A percentile compares a stretch with the other conserved stretches of the same genome.
These are phyloP conservation scores for Fistulifera pelliculosa DNA, from an alignment of 108 stramenopile genomes.

Conservation along the genomic window DNA sequence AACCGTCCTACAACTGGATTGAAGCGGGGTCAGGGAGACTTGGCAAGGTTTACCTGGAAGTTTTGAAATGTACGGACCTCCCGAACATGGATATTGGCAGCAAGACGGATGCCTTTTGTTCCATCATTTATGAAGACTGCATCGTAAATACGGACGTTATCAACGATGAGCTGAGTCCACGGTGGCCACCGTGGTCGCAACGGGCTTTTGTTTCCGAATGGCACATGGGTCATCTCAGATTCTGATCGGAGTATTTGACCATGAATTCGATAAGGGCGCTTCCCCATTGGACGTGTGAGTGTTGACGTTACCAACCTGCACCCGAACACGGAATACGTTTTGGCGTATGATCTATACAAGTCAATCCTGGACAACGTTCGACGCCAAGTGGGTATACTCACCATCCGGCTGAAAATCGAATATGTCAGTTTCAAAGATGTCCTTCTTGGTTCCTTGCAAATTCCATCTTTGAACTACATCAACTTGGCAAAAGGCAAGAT, in stretches of 20 bases:
- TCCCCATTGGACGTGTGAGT: conserved; percentile 58
- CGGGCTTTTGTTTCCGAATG: conserved; percentile 71
- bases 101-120: conserved; percentile 72
- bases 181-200: conserved; percentile 72
- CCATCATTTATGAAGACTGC: conserved; percentile 10
- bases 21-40: conserved; percentile 62
- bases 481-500: conserved; percentile 57
- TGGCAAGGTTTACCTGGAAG: conserved; percentile 58
- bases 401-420: conserved; percentile 39
- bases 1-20: conserved; percentile 31
- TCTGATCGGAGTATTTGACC: conserved; percentile 66
- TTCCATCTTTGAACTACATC: conserved; percentile 46
- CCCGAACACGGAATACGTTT: conserved; percentile 44
- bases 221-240: conserved; percentile 54
- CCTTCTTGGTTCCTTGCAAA: conserved; percentile 31
- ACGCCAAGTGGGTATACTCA: conserved; percentile 23
- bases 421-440: conserved; percentile 43
- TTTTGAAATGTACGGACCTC: conserved; percentile 54
- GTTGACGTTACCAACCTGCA: conserved; percentile 59
- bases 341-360: conserved; percentile 53
- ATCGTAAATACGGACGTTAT: conserved; percentile 36
- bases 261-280: conserved; percentile 28
- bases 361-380: conserved; percentile 21
- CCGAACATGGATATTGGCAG: conserved; percentile 46
- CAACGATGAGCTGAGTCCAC: conserved; percentile 61